A percentile compares a stretch with the other conserved stretches of the same genome.
Evolutionary conservation across 305 asterid genomes (phyloP).

Genomic region (Salvia sclarea): DNA sequence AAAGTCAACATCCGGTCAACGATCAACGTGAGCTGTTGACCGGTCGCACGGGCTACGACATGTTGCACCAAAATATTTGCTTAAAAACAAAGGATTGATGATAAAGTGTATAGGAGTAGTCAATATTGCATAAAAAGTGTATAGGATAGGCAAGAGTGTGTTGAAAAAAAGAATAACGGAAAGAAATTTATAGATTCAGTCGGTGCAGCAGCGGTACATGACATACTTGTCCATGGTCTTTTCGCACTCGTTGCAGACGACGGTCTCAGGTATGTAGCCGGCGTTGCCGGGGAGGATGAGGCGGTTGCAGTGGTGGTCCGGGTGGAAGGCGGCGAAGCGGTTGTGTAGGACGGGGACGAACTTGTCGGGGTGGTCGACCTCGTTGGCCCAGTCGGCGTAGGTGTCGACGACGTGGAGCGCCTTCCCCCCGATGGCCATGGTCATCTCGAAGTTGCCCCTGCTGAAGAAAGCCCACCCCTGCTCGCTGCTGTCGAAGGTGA

Average conservation of each 20-base stretch:
- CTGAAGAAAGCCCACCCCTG: slow-evolving; percentile 32
- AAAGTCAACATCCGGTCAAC: no score
- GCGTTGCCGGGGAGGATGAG: slow-evolving; percentile 56
- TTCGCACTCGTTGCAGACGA: slow-evolving; percentile 78
- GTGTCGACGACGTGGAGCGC: not conserved
- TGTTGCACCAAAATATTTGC: no score
- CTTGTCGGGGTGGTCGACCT: slow-evolving; percentile 25
- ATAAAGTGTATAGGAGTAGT: no score
- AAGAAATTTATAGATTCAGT: no score
- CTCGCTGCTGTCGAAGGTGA: slow-evolving; percentile 30
- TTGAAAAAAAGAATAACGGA: no score
- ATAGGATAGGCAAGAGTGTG: no score
- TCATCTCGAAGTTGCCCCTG: slow-evolving; percentile 1
- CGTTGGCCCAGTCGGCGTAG: slow-evolving; percentile 8
- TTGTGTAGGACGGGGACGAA: slow-evolving; percentile 35
- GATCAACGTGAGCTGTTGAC: no score
- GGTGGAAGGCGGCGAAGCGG: slow-evolving; percentile 43
- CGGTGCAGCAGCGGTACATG: slow-evolving; percentile 89
- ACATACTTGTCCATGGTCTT: slow-evolving; percentile 77
- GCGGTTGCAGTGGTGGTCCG: slow-evolving; percentile 61
- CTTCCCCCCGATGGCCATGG: slow-evolving; percentile 32
- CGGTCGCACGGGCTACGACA: no score
- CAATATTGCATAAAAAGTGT: no score
- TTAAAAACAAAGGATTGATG: no score
- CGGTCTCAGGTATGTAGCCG: slow-evolving; percentile 64